Percentiles rank a stretch among this genome's conserved stretches.
These are phyloP conservation scores for Colletotrichum sp. DNA, from an alignment of 2,329 filamentous ascomycete species.

Conservation along the genomic window DNA sequence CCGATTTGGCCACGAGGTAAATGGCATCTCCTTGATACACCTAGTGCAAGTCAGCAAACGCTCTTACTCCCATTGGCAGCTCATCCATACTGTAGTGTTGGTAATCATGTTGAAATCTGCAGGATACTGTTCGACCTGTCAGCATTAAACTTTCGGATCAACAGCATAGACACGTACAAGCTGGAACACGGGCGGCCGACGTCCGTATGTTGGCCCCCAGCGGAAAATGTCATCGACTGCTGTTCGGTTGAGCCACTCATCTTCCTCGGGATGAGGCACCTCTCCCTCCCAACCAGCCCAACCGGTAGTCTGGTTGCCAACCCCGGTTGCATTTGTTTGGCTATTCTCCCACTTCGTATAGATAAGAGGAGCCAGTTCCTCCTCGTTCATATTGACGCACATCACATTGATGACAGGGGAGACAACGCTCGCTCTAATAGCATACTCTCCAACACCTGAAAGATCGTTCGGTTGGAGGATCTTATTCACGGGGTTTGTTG, in stretches of 20 bases:
- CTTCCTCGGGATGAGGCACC: constrained; percentile 35
- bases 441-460: constrained; percentile 71
- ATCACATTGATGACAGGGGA: constrained; percentile 75
- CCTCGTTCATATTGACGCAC: constrained; percentile 68
- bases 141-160: not conserved
- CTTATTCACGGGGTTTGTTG: constrained; percentile 62
- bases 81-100: constrained; percentile 42
- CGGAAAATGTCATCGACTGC: constrained; percentile 73
- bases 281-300: constrained; percentile 41
- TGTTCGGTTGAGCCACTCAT: constrained; percentile 58
- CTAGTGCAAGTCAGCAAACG: constrained; percentile 30
- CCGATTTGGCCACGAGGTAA: constrained; percentile 67
- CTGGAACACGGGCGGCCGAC: constrained; percentile 59
- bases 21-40: constrained; percentile 53
- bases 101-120: constrained; percentile 69
- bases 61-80: not conserved
- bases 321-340: constrained; percentile 37
- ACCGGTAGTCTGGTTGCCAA: constrained; percentile 36
- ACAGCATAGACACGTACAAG: constrained; percentile 38
- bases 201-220: constrained; percentile 61
- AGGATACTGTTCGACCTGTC: constrained; percentile 49
- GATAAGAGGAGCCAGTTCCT: constrained; percentile 68
- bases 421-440: constrained; percentile 70
- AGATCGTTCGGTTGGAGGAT: constrained; percentile 74
- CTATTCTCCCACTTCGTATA: constrained; percentile 62